A percentile compares a stretch with the other conserved stretches of the same genome.
Evolutionary conservation across 2,329 filamentous ascomycete genomes (phyloP).

Genomic region (Epichloe gansuensis): DNA sequence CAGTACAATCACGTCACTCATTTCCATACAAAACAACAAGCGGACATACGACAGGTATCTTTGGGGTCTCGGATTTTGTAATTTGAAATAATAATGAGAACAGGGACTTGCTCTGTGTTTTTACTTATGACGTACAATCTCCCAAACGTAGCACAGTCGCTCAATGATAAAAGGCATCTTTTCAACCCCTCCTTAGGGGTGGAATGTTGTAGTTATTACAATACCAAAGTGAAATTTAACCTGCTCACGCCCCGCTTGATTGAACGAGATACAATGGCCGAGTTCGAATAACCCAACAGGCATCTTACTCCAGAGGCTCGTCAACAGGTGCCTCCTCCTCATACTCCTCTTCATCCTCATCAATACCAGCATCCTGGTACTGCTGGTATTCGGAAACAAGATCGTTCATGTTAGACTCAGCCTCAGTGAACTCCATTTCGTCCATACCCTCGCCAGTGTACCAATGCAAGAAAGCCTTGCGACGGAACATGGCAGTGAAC

Average conservation of each 20-base stretch:
- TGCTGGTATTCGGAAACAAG: conserved; percentile 99
- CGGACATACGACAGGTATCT: not conserved
- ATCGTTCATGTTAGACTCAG: conserved; percentile 99
- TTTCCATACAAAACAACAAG: not conserved
- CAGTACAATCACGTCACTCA: not conserved
- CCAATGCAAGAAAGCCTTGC: conserved; percentile 99
- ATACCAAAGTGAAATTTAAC: conserved; percentile 20
- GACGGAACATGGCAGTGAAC: conserved; percentile 99
- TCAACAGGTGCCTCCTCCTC: conserved; percentile 63
- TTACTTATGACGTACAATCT: not conserved
- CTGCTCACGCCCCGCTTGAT: not conserved
- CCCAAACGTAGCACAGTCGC: not conserved
- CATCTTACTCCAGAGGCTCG: conserved; percentile 51
- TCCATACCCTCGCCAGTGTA: conserved; percentile 99
- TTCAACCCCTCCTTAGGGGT: not conserved
- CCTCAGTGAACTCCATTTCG: conserved; percentile 99
- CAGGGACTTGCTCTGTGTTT: not conserved
- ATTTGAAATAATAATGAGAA: not conserved
- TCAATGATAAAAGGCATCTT: not conserved
- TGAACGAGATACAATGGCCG: not conserved
- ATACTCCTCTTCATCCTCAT: conserved; percentile 94
- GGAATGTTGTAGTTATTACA: conserved; percentile 6
- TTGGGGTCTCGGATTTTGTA: not conserved
- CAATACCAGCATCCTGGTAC: conserved; percentile 97
- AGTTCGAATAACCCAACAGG: not conserved